phyloP scores from a whole-genome alignment of 73 alveolate genomes.

The Diophrys sp. region DNA sequence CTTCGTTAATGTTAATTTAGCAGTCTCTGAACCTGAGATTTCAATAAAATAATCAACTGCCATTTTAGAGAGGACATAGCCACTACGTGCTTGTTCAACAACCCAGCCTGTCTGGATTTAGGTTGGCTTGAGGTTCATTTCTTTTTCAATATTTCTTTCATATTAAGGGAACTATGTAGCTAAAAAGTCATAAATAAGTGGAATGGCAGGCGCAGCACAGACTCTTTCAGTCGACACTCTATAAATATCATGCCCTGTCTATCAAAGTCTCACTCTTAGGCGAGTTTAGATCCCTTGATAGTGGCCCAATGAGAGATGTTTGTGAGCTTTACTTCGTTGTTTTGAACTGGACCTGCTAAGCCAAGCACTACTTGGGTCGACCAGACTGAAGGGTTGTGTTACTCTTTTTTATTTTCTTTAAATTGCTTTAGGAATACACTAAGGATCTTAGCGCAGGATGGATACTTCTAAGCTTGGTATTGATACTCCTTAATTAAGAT shows the following conservation, averaged over 20 bases:
- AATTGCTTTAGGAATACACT: background rate
- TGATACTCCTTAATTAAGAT: no score
- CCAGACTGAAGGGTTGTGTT: no score
- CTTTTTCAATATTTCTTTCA: slow-evolving; percentile 24
- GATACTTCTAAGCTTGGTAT: no score
- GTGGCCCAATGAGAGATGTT: slow-evolving; percentile 57
- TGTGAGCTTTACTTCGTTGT: slow-evolving; percentile 27
- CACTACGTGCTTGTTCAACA: slow-evolving; percentile 5
- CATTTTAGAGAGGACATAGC: slow-evolving; percentile 26
- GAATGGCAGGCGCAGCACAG: slow-evolving; percentile 66
- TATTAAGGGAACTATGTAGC: slow-evolving; percentile 20
- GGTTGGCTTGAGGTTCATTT: background rate
- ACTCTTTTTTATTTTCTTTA: no score
- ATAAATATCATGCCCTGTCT: slow-evolving; percentile 6
- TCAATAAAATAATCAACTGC: slow-evolving; percentile 33
- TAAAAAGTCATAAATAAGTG: slow-evolving; percentile 50
- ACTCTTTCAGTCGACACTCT: slow-evolving; percentile 59
- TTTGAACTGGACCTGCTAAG: slow-evolving; percentile 58
- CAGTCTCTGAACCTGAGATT: slow-evolving; percentile 27
- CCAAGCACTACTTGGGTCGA: slow-evolving; percentile 51
- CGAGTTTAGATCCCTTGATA: slow-evolving; percentile 43
- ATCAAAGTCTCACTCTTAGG: slow-evolving; percentile 27
- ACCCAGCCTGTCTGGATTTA: slow-evolving; percentile 9
- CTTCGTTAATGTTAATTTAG: no score
- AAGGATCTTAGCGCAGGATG: background rate